These are phyloP conservation scores for Trichocladium antarcticum DNA, from an alignment of 495 filamentous ascomycete genomes.

Conservation along the genomic window DNA sequence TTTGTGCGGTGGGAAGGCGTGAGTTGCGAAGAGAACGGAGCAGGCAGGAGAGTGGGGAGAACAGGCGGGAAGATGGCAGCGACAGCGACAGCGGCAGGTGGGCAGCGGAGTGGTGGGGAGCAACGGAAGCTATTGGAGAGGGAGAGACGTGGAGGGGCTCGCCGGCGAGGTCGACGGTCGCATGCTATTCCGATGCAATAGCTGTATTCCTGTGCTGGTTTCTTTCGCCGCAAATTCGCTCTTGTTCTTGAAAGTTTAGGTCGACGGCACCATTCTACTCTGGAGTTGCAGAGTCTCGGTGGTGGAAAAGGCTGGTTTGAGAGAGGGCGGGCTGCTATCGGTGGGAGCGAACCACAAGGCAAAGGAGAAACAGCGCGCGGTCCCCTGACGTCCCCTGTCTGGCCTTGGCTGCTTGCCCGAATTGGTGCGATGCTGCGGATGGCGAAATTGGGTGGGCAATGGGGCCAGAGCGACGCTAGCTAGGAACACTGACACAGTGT, in stretches of 20 bases:
- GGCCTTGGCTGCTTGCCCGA: slow-evolving; percentile 9
- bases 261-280: not conserved
- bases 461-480: not conserved
- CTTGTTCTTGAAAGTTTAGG: not conserved
- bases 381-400: slow-evolving; percentile 2
- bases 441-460: slow-evolving; percentile 12
- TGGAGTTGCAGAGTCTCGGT: not conserved
- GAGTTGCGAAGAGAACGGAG: not conserved
- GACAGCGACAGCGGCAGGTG: slow-evolving; percentile 20
- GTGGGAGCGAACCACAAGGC: not conserved
- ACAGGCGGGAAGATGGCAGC: slow-evolving; percentile 4
- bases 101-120: slow-evolving; percentile 12
- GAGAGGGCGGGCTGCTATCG: slow-evolving; percentile 2
- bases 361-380: not conserved
- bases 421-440: slow-evolving; percentile 10
- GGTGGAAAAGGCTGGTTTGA: not conserved
- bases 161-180: slow-evolving; percentile 16
- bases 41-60: slow-evolving; percentile 1
- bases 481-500: not conserved
- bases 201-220: slow-evolving; percentile 1
- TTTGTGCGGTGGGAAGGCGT: slow-evolving; percentile 13
- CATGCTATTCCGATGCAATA: slow-evolving; percentile 23
- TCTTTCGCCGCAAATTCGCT: not conserved
- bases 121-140: slow-evolving; percentile 20
- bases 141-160: slow-evolving; percentile 19